These are phyloP conservation scores for Opeltia flavorubescens DNA, from an alignment of 495 filamentous ascomycete species.

Conservation along the genomic window DNA sequence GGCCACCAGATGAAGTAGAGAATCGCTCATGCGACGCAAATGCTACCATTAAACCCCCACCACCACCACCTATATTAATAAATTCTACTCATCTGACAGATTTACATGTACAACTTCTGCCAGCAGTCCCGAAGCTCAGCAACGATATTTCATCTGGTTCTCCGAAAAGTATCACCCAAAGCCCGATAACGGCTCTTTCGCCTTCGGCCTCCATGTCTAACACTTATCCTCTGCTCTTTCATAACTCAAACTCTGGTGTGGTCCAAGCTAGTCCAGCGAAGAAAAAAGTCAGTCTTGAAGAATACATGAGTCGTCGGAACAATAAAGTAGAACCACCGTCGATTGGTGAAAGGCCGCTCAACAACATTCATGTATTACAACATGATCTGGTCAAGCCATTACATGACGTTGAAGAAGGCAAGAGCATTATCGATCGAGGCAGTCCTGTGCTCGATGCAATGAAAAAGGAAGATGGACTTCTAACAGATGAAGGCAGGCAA, in stretches of 20 bases:
- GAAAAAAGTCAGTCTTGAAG: slow-evolving; percentile 55
- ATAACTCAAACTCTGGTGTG: slow-evolving; percentile 17
- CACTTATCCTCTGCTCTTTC: slow-evolving; percentile 16
- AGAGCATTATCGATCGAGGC: slow-evolving; percentile 6
- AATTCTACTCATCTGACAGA: slow-evolving; percentile 17
- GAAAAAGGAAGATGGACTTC: slow-evolving; percentile 6
- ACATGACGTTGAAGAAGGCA: not conserved
- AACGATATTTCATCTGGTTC: slow-evolving; percentile 17
- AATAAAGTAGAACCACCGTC: slow-evolving; percentile 17
- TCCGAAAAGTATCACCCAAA: slow-evolving; percentile 22
- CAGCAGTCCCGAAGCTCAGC: slow-evolving; percentile 9
- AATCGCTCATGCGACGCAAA: not conserved
- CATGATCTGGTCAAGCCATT: slow-evolving; percentile 7
- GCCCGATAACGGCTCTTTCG: slow-evolving; percentile 23
- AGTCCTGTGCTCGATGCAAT: slow-evolving; percentile 11
- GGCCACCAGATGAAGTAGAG: slow-evolving; percentile 3
- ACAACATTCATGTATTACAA: slow-evolving; percentile 7
- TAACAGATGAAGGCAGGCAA: not conserved
- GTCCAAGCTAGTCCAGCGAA: slow-evolving; percentile 43
- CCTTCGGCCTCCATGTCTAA: slow-evolving; percentile 17
- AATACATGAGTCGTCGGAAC: slow-evolving; percentile 42
- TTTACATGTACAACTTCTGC: slow-evolving; percentile 29
- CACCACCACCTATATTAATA: slow-evolving; percentile 18
- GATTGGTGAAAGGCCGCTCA: slow-evolving; percentile 7
- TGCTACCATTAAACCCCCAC: slow-evolving; percentile 13